phyloP scores from a whole-genome alignment of 2,329 filamentous ascomycete species.

The Fusarium neocosmosporiellum region DNA sequence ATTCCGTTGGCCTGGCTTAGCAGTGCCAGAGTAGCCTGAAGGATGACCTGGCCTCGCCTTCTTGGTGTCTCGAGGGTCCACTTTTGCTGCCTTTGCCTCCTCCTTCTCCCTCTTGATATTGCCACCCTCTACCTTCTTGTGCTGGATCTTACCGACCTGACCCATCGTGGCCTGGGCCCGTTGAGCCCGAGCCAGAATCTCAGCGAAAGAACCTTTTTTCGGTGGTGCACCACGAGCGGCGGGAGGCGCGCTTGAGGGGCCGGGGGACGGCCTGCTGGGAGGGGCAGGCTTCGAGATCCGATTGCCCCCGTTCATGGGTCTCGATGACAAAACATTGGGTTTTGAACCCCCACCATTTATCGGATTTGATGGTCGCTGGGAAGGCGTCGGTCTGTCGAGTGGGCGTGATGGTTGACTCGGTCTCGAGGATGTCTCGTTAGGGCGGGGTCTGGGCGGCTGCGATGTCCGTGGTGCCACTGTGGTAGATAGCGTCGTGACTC shows the following conservation, averaged over 20 bases:
- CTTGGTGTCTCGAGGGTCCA: slow-evolving; percentile 38
- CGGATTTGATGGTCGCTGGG: slow-evolving; percentile 37
- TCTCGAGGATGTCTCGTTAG: slow-evolving; percentile 26
- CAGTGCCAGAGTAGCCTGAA: slow-evolving; percentile 47
- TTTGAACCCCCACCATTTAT: slow-evolving; percentile 24
- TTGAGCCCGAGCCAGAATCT: slow-evolving; percentile 79
- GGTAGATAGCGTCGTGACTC: slow-evolving; percentile 42
- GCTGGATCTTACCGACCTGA: slow-evolving; percentile 78
- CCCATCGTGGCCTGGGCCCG: slow-evolving; percentile 70
- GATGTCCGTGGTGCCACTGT: slow-evolving; percentile 35
- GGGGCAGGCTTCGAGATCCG: slow-evolving; percentile 40
- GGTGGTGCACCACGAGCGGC: slow-evolving; percentile 59
- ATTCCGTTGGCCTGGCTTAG: slow-evolving; percentile 44
- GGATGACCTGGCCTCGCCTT: slow-evolving; percentile 29
- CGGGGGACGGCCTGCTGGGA: slow-evolving; percentile 39
- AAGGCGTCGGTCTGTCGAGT: slow-evolving; percentile 38
- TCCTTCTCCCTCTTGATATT: slow-evolving; percentile 60
- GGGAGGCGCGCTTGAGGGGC: slow-evolving; percentile 50
- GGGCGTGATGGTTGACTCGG: slow-evolving; percentile 39
- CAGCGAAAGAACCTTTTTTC: slow-evolving; percentile 80
- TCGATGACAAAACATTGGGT: slow-evolving; percentile 40
- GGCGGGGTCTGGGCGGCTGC: slow-evolving; percentile 30
- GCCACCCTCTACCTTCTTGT: slow-evolving; percentile 77
- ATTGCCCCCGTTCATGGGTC: slow-evolving; percentile 40
- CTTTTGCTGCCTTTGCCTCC: slow-evolving; percentile 48